These are phyloP conservation scores for Porcisia hertigi DNA, from an alignment of 208 protist species.

Conservation along the genomic window DNA sequence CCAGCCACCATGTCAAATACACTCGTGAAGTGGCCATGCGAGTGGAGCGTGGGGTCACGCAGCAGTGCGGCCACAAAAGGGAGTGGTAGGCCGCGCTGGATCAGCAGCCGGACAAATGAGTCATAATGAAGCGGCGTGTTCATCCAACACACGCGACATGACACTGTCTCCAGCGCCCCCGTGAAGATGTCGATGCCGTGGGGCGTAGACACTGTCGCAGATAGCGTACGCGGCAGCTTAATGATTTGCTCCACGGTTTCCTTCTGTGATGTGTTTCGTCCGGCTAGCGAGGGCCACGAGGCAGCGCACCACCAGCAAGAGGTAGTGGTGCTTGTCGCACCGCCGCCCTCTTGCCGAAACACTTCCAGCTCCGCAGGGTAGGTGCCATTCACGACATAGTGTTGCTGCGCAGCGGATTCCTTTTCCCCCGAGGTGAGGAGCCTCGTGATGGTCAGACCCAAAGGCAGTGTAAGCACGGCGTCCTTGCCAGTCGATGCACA, in stretches of 20 bases:
- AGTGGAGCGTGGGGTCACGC: slow-evolving; percentile 42
- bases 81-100: slow-evolving; percentile 38
- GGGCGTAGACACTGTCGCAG: slow-evolving; percentile 1
- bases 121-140: slow-evolving; percentile 50
- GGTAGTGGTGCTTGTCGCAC: background rate
- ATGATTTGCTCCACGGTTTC: background rate
- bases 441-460: slow-evolving; percentile 22
- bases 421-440: background rate
- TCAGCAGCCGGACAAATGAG: slow-evolving; percentile 48
- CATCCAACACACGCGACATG: slow-evolving; percentile 73
- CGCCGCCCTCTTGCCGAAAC: slow-evolving; percentile 12
- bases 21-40: slow-evolving; percentile 21
- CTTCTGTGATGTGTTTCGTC: background rate
- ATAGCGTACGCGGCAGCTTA: background rate
- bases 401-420: background rate
- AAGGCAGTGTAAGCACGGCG: slow-evolving; percentile 21
- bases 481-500: slow-evolving; percentile 24
- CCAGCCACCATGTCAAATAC: slow-evolving; percentile 54
- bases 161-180: slow-evolving; percentile 76
- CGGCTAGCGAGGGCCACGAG: slow-evolving; percentile 2
- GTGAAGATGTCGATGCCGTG: slow-evolving; percentile 56
- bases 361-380: slow-evolving; percentile 53
- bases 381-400: slow-evolving; percentile 83
- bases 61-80: slow-evolving; percentile 46
- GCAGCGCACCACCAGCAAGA: slow-evolving; percentile 33